Evolutionary conservation across 1,139 yeast species (phyloP).

Genomic region (Candida neerlandica): DNA sequence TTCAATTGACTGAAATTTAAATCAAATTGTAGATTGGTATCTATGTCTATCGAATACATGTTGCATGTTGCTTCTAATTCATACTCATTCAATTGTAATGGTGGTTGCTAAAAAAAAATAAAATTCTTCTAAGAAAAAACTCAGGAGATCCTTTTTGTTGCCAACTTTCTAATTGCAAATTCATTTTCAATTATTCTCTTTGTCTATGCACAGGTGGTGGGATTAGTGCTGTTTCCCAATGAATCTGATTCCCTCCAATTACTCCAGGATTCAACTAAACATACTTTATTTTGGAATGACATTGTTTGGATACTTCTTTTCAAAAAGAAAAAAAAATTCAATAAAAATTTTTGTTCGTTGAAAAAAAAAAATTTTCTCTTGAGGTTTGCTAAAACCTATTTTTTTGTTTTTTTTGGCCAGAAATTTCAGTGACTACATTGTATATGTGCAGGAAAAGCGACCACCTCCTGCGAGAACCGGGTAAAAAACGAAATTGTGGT

Average conservation of each 20-base stretch:
- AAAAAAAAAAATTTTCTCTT: slow-evolving; percentile 2
- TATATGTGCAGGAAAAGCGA: neutral
- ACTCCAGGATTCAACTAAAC: slow-evolving; percentile 19
- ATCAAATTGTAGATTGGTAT: neutral
- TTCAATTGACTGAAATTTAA: neutral
- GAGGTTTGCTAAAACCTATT: no score
- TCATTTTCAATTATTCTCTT: no score
- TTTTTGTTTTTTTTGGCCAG: neutral
- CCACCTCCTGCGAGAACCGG: neutral
- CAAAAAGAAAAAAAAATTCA: slow-evolving; percentile 1
- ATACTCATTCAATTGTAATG: neutral
- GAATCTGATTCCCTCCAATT: neutral
- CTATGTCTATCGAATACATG: neutral
- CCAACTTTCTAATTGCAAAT: no score
- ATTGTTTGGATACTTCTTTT: slow-evolving; percentile 22
- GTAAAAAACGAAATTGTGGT: neutral
- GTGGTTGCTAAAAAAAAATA: neutral
- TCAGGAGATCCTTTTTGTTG: no score
- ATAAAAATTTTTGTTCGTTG: slow-evolving; percentile 1
- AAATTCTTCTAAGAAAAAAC: neutral
- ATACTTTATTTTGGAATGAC: slow-evolving; percentile 56
- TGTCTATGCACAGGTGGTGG: no score
- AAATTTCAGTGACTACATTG: slow-evolving; percentile 2
- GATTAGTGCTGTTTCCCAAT: no score
- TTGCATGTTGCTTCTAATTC: no score